These are phyloP conservation scores for Aspergillus olivimuriae DNA, from an alignment of 495 filamentous ascomycete genomes.

Conservation along the genomic window DNA sequence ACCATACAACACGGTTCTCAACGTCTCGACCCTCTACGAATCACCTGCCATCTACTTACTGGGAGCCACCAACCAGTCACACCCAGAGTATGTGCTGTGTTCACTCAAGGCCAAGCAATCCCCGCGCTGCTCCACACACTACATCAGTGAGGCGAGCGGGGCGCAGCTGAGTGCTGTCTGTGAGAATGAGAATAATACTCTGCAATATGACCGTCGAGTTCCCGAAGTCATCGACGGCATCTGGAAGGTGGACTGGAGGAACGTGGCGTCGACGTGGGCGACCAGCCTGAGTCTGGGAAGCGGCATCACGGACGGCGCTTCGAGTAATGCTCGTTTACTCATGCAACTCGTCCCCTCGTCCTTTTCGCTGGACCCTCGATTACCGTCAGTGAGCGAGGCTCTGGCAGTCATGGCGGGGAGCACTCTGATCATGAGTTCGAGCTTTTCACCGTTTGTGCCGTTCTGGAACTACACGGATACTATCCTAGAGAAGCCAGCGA, in stretches of 20 bases:
- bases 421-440: slow-evolving; percentile 51
- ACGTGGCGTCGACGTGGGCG: slow-evolving; percentile 52
- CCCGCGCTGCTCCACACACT: slow-evolving; percentile 55
- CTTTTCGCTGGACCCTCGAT: slow-evolving; percentile 21
- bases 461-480: slow-evolving; percentile 47
- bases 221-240: slow-evolving; percentile 25
- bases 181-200: slow-evolving; percentile 42
- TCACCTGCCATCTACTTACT: slow-evolving; percentile 58
- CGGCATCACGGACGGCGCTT: slow-evolving; percentile 51
- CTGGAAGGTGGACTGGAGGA: slow-evolving; percentile 47
- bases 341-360: slow-evolving; percentile 41
- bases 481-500: slow-evolving; percentile 27
- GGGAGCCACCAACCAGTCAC: slow-evolving; percentile 36
- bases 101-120: slow-evolving; percentile 51
- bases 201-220: slow-evolving; percentile 44
- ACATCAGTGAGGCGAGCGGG: slow-evolving; percentile 51
- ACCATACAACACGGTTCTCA: slow-evolving; percentile 60
- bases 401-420: slow-evolving; percentile 60
- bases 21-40: slow-evolving; percentile 33
- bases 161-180: slow-evolving; percentile 49
- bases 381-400: slow-evolving; percentile 61
- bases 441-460: slow-evolving; percentile 49
- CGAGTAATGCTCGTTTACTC: slow-evolving; percentile 57
- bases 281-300: slow-evolving; percentile 50
- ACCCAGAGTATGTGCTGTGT: slow-evolving; percentile 54